These are phyloP conservation scores for Urtica urens DNA, from an alignment of 306 rosid species.

Conservation along the genomic window DNA sequence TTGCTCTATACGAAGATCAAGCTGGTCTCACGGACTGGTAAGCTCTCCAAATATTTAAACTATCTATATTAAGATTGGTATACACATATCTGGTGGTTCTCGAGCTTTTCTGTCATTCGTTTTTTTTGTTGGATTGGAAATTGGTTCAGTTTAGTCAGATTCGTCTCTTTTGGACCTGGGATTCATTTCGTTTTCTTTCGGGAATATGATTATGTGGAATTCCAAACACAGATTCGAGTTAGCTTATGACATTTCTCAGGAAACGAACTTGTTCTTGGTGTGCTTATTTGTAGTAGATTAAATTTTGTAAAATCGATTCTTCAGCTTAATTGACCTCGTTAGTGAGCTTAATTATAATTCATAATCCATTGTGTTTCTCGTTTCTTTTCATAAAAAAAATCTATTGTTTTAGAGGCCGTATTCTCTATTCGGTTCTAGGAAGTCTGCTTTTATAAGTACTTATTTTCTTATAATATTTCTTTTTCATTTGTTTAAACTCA, in stretches of 20 bases:
- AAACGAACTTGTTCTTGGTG: not conserved
- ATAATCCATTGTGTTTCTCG: not conserved
- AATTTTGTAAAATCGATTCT: not conserved
- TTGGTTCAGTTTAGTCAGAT: not conserved
- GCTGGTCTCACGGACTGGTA: constrained; percentile 95
- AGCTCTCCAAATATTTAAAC: constrained; percentile 21
- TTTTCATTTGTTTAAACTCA: constrained; percentile 13
- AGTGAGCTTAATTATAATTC: not conserved
- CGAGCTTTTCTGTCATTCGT: not conserved
- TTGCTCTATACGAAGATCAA: constrained; percentile 84
- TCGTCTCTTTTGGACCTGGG: not conserved
- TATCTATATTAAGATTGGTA: not conserved
- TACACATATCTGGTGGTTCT: not conserved
- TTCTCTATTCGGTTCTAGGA: too few species aligned
- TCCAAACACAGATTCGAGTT: too few species aligned
- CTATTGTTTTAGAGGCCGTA: too few species aligned
- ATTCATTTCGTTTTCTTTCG: not conserved
- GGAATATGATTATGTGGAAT: too few species aligned
- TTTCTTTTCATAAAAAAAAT: too few species aligned
- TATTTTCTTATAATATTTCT: not conserved
- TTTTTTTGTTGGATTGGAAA: not conserved
- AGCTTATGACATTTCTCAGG: not conserved
- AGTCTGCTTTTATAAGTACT: not conserved
- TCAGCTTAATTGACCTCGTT: not conserved
- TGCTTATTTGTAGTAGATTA: not conserved